Percentiles rank a stretch among this genome's conserved stretches.
These are phyloP conservation scores for Chlorella sp. DNA, from an alignment of 139 green algal species.

Conservation along the genomic window DNA sequence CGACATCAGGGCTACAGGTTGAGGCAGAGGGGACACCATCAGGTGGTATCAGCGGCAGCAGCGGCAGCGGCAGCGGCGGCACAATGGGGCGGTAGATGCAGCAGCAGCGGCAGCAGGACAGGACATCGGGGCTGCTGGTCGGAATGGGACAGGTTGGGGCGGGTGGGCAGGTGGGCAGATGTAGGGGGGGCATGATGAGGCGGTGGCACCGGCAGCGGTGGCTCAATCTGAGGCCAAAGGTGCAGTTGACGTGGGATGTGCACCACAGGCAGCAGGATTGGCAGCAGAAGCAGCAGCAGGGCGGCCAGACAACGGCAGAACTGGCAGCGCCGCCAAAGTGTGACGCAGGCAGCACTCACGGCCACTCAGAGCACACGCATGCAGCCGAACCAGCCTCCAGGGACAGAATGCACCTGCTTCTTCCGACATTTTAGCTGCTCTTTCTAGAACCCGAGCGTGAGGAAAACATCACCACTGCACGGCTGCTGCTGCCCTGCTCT, in stretches of 20 bases:
- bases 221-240: too few species aligned
- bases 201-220: too few species aligned
- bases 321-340: background rate
- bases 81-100: background rate
- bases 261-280: too few species aligned
- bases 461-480: too few species aligned
- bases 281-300: background rate
- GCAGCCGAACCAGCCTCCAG: background rate
- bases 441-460: too few species aligned
- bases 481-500: background rate
- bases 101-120: too few species aligned
- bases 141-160: too few species aligned
- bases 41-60: background rate
- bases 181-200: too few species aligned
- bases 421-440: too few species aligned
- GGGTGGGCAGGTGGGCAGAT: too few species aligned
- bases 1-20: slow-evolving; percentile 76
- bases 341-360: background rate
- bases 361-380: background rate
- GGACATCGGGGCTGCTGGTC: too few species aligned
- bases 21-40: background rate
- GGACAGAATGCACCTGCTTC: background rate
- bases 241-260: too few species aligned
- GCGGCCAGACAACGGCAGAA: background rate
- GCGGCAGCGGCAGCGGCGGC: background rate